Evolutionary conservation across 2,329 filamentous ascomycete genomes (phyloP).

Genomic region (Colletotrichum limetticola): DNA sequence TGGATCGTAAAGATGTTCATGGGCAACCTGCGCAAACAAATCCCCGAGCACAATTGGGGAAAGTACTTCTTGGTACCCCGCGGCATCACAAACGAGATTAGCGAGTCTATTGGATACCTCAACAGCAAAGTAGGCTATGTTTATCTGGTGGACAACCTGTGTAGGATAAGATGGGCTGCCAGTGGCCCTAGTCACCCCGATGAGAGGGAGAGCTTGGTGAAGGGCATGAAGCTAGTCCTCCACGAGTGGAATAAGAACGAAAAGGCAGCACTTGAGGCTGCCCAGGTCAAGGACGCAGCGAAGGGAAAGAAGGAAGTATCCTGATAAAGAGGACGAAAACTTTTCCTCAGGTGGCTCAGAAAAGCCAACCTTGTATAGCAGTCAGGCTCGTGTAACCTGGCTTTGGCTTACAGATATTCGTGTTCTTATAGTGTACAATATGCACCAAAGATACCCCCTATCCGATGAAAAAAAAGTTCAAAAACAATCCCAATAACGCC

Average conservation of each 20-base stretch:
- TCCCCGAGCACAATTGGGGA: conserved; percentile 64
- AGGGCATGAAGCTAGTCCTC: conserved; percentile 70
- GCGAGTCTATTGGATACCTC: conserved; percentile 74
- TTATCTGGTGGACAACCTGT: conserved; percentile 88
- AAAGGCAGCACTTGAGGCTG: conserved; percentile 40
- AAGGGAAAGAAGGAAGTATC: background rate
- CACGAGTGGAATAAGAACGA: conserved; percentile 62
- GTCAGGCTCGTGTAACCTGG: background rate
- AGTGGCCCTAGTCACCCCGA: conserved; percentile 75
- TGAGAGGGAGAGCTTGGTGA: conserved; percentile 75
- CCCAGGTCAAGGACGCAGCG: conserved; percentile 4
- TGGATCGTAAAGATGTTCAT: conserved; percentile 68
- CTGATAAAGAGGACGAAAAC: background rate
- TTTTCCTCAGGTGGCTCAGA: conserved; percentile 6
- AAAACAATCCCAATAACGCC: conserved; percentile 31
- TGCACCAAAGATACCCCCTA: conserved; percentile 35
- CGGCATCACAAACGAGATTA: conserved; percentile 69
- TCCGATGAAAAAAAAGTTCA: conserved; percentile 4
- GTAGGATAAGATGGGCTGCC: conserved; percentile 93
- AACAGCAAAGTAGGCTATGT: conserved; percentile 95
- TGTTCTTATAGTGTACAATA: conserved; percentile 36
- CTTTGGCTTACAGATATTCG: conserved; percentile 25
- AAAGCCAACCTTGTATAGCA: conserved; percentile 9
- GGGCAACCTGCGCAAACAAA: conserved; percentile 59
- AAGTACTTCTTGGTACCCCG: conserved; percentile 71